Conservation (phyloP, 2,329 filamentous ascomycete genomes). For the Colletotrichum sublineola region DNA sequence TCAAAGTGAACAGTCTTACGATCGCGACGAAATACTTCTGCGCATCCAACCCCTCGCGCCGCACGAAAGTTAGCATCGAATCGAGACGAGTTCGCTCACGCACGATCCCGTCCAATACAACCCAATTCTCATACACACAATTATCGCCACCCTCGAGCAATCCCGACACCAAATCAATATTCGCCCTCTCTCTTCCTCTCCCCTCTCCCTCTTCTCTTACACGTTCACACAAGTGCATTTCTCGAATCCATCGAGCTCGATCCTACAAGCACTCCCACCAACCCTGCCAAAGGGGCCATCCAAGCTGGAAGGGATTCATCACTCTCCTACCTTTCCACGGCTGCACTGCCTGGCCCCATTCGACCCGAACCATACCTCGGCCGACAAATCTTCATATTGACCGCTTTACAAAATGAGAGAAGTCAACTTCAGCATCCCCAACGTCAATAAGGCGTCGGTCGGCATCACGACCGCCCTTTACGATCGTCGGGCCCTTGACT, state of each 20-base stretch:
- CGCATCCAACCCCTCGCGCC: conserved; percentile 33
- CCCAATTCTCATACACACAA: conserved; percentile 32
- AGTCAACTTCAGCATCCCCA: conserved; percentile 99
- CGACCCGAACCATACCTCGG: conserved; percentile 15
- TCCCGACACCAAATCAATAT: conserved; percentile 9
- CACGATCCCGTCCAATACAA: conserved; percentile 38
- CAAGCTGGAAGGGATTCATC: conserved; percentile 38
- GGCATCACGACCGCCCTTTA: conserved; percentile 99
- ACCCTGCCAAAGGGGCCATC: conserved; percentile 35
- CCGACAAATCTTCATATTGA: conserved; percentile 13
- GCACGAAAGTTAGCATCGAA: conserved; percentile 41
- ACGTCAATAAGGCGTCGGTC: conserved; percentile 99
- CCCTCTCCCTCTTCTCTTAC: conserved; percentile 9
- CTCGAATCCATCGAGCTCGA: conserved; percentile 36
- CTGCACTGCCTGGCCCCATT: conserved; percentile 40
- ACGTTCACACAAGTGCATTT: conserved; percentile 14
- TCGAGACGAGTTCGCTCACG: conserved; percentile 42
- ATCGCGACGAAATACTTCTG: not conserved
- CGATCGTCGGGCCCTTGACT: conserved; percentile 96
- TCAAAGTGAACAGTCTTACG: not conserved
- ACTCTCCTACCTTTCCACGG: conserved; percentile 30
- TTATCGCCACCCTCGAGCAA: conserved; percentile 40
- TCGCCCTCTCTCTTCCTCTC: not conserved
- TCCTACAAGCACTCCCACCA: conserved; percentile 14
- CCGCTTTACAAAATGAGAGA: conserved; percentile 84